Base-by-base conservation (phyloP, 495 filamentous ascomycete species). In the Podospora pseudoanserina region DNA sequence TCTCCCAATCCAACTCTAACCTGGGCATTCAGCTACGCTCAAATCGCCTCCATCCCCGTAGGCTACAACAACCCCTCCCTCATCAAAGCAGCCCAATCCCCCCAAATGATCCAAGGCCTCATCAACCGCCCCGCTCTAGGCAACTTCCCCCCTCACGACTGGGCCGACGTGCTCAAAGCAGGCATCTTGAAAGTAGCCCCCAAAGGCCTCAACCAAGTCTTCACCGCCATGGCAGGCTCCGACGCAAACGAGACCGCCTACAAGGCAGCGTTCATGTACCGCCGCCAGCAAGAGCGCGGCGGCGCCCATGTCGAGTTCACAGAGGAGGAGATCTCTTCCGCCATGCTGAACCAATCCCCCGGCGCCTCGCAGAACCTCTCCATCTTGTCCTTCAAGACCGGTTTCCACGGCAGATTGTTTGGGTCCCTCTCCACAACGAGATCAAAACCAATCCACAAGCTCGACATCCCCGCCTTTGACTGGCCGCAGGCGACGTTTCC, bases 161-260 rank as follows among this genome's bases (percentile, higher is more conserved):
- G 94, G 93, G 88, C 91, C 55, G 78, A 90, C 16, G 87, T 96
- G 68, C 87, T 99, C 70, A 87, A 90, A 80, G 91, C 89, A n/a
- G 93, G 93, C 76, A 87, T 97, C 62, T 87, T 99, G 69, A 89
- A 86, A 74, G 94, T 92, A 63, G 93, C 96, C 5, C 95, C 95
- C 60, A 92, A 91, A 77, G 95, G 96, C 19, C 83, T 97, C 72
- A 82, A 96, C 85, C 93, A 98, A 79, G 95, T 99, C 73, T 98
- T 98, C 86, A 99, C 95, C 27, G 94, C 90, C 72, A 92, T 93
- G 88, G 88, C 94, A 64, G 95, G 95, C 71, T 97, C 93, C 9
- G 95, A 99, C 76, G 96, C 95, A 79, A 98, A 97, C 83, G 96
- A 99, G 80, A 93, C 92, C n/a, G 96, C 96, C 63, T 99, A 94